phyloP scores from a whole-genome alignment of 2,329 filamentous ascomycete species.

The Acrocalymma vagum region DNA sequence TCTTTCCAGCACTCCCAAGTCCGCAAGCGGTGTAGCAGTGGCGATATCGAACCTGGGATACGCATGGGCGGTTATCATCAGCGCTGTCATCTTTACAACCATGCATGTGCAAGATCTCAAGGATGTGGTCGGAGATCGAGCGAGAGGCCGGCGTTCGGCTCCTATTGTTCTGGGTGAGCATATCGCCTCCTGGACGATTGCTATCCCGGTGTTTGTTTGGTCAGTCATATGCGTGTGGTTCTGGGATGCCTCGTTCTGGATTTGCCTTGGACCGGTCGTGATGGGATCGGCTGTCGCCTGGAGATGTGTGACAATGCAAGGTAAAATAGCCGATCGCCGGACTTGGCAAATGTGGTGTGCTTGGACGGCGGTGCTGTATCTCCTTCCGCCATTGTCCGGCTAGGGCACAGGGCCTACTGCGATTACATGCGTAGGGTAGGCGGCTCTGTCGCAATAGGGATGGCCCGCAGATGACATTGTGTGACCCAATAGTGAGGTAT shows the following conservation, averaged over 20 bases:
- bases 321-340: neutral
- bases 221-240: too few relatives aligned
- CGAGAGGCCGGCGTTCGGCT: slow-evolving; percentile 21
- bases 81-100: slow-evolving; percentile 24
- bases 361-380: slow-evolving; percentile 5
- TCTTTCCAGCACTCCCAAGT: neutral
- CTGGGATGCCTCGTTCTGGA: too few relatives aligned
- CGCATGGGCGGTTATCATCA: slow-evolving; percentile 14
- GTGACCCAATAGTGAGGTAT: too few relatives aligned
- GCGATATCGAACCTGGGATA: neutral
- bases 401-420: too few relatives aligned
- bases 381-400: too few relatives aligned
- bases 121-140: slow-evolving; percentile 32
- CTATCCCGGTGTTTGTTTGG: too few relatives aligned
- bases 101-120: slow-evolving; percentile 39
- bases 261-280: too few relatives aligned
- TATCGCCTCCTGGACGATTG: too few relatives aligned
- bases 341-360: slow-evolving; percentile 9
- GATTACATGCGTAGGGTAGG: too few relatives aligned
- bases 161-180: slow-evolving; percentile 22
- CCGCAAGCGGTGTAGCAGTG: neutral
- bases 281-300: too few relatives aligned
- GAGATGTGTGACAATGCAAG: neutral
- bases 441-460: too few relatives aligned
- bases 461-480: too few relatives aligned